Base-by-base conservation (phyloP, 805 yeast genomes). In the Saccharomycopsis fodiens region DNA sequence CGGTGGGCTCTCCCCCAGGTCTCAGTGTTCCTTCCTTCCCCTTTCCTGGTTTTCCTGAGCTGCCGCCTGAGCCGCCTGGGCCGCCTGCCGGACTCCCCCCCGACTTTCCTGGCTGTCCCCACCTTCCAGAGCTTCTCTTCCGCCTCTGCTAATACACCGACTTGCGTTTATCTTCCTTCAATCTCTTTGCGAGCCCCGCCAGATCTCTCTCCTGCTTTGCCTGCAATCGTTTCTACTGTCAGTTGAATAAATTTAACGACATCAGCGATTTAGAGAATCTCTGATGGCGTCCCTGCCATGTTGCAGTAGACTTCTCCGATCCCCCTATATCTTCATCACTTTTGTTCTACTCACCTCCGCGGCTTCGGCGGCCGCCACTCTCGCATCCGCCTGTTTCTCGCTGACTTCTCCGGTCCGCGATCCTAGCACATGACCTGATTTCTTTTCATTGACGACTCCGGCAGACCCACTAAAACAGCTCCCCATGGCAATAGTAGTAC, bases 331-430 rank as follows among this genome's bases (percentile, higher is more conserved):
- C n/a, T n/a, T n/a, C n/a, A n/a, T n/a, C n/a, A n/a, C n/a, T n/a
- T n/a, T n/a, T n/a, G n/a, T n/a, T n/a, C n/a, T 10, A 41, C 51
- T 29, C 20, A 40, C 48, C 42, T 49, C 49, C 5, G 52, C 52
- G 16, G 52, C 52, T 34, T 38, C 43, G 7, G 52, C 52, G 2
- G 52, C 47, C 4, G 52, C 52, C 25, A 31, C 44, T 30, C 35
- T 38, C 10, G 52, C 45, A 23, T 39, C 38, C 8, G 23, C 17
- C 21, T 21, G 16, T 22, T 16, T 35, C 25, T 7, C 12, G 12
- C 16, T 34, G 5, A 7, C 15, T 32, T 10, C 39, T 12, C 12
- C 35, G 23, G 21, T n/a, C 37, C 8, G 22, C 16, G 41, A 21
- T 38, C n/a, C 19, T 8, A 6, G 16, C 20, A 6, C 6, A 36